Evolutionary conservation across 192 early-diverging fungal species (phyloP).

Genomic region (Dissophora ornata): DNA sequence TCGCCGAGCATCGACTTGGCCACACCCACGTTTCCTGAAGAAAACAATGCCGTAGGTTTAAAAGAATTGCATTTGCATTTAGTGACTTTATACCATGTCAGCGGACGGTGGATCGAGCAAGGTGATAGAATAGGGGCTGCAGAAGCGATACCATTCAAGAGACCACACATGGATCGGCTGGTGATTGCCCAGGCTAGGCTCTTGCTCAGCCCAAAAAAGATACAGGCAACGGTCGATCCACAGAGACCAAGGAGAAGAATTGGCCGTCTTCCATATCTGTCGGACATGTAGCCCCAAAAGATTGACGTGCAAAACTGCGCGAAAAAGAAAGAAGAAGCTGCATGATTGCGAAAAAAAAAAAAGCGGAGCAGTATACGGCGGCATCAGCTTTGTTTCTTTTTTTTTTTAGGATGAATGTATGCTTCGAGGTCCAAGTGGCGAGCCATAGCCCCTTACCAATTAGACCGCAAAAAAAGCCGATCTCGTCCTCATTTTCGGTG

Average conservation of each 20-base stretch:
- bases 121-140: too few relatives aligned
- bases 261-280: constrained; percentile 84
- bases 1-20: constrained; percentile 87
- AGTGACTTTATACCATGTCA: too few relatives aligned
- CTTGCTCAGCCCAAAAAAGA: constrained; percentile 79
- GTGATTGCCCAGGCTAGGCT: constrained; percentile 69
- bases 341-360: too few relatives aligned
- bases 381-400: too few relatives aligned
- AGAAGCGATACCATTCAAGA: constrained; percentile 79
- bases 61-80: too few relatives aligned
- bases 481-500: constrained; percentile 75
- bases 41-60: too few relatives aligned
- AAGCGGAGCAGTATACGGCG: too few relatives aligned
- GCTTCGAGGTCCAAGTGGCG: too few relatives aligned
- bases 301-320: constrained; percentile 78
- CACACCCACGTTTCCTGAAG: constrained; percentile 81
- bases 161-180: constrained; percentile 72
- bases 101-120: too few relatives aligned
- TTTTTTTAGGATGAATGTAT: too few relatives aligned
- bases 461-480: constrained; percentile 86
- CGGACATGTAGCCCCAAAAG: constrained; percentile 80
- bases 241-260: constrained; percentile 82
- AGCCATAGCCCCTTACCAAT: constrained; percentile 55
- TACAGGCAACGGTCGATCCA: constrained; percentile 76
- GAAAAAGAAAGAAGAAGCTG: constrained; percentile 75